Evolutionary conservation across 331 rosid species (phyloP), one percentile per base, ranked within the genome.

Genomic region (Pyracantha coccinea): DNA sequence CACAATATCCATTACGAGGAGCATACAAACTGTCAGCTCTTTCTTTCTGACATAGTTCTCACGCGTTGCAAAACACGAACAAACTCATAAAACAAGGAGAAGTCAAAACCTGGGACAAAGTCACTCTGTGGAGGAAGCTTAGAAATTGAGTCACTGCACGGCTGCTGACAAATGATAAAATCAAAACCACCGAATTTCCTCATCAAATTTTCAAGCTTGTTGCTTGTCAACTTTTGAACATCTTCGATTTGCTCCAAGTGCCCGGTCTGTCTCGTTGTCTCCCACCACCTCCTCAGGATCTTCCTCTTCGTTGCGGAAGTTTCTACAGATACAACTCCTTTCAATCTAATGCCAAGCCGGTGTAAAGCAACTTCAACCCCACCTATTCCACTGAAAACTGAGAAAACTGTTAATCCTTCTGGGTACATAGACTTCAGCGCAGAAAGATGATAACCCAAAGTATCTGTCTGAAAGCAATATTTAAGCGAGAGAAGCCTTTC

Each of bases 221-320:
- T 89, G 68, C 89, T 85, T 17, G 88, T 84, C 73, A 94, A 81
- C 78, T 73, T 92, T 44, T 89, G 91, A 79, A 92, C 77, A 19
- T 89, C 97, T 79, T 89, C 96, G 8, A 94, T 69, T 82, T 90
- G 97, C 73, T 82, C 88, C 82, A 94, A 77, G 45, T 83, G 81
- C 71, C 97, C 99, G 0, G 62, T 79, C 73, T 94, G 99, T 75
- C 89, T 83, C 38, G 86, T 85, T 16, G 20, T 76, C 12, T 78
- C 86, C 96, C 96, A 94, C 99, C 99, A 94, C 77, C 81, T 87
- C 78, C 88, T 86, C 19, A 94, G 82, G 76, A 92, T 83, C 83
- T 72, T 86, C 84, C 97, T 89, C 77, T 89, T 94, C 13, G 83
- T 57, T 61, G 58, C 89, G 4, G 85, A 85, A 61, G 87, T 82